Evolutionary conservation across 305 asterid genomes (phyloP), one percentile per base, ranked within the genome.

Genomic region (Euphrasia arctica): DNA sequence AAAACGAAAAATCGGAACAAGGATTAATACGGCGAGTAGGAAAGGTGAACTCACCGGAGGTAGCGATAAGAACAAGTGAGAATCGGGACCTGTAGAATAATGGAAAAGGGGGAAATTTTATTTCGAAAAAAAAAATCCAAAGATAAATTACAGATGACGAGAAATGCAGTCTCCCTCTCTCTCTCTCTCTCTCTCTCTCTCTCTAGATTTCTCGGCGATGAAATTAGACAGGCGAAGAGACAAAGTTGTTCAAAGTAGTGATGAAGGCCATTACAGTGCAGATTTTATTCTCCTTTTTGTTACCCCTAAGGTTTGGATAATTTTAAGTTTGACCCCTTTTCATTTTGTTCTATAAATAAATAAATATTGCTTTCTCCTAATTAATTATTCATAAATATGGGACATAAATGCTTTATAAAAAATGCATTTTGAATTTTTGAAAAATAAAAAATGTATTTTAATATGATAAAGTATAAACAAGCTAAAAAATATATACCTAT

Each of bases 31-130:
- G 54, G 2, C 51, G 5, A 45, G 18, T 12, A 10, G 8, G 12
- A 29, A 65, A 51, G 11, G n/a, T 14, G 18, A 31, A 64, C 74
- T 69, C 47, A 68, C 80, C 74, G 64, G 65, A 66, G 54, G 62
- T 29, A 55, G 45, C 75, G 68, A 64, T 14, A 27, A 18, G 42
- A 9, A 51, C 60, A 0, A 22, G 39, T 15, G 66, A 58, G 60
- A 63, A 42, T 55, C 65, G 66, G 65, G 13, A 14, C n/a, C n/a
- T 43, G 62, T 48, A 18, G n/a, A 64, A 42, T 29, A 36, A 64
- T 11, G 51, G 59, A 48, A 15, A 11, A 45, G 50, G 4, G 25
- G 50, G 42, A 15, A 14, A 64, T 43, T 72, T 39, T 39, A 39
- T 39, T 39, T 5, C 36, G 36, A 32, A 2, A 5, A 2, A 54